phyloP scores from a whole-genome alignment of 768 basidiomycete species.

The Ephemerocybe angulata region DNA sequence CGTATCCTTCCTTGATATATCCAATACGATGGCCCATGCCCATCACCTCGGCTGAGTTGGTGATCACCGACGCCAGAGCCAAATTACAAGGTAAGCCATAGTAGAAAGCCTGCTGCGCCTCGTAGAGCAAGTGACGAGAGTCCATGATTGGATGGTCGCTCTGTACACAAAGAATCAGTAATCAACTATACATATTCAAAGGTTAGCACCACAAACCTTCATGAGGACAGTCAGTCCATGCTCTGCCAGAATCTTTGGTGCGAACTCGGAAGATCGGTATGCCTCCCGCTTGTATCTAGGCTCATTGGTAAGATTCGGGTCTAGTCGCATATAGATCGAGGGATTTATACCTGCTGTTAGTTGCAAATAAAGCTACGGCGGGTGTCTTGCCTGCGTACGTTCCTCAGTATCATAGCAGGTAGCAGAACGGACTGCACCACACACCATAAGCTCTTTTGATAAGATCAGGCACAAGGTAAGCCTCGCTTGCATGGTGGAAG shows the following conservation, averaged over 20 bases:
- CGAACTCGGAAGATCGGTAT: conserved; percentile 77
- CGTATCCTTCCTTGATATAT: conserved; percentile 57
- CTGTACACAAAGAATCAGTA: conserved; percentile 27
- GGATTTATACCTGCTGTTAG: conserved; percentile 30
- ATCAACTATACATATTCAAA: neutral
- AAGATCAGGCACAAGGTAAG: conserved; percentile 76
- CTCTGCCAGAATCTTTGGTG: conserved; percentile 68
- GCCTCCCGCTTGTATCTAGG: conserved; percentile 75
- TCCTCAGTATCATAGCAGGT: too few species aligned
- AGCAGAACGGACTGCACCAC: too few species aligned
- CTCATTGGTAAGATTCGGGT: neutral
- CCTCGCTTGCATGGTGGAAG: conserved; percentile 78
- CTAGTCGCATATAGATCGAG: neutral
- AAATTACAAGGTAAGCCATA: conserved; percentile 70
- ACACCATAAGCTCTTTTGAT: conserved; percentile 66
- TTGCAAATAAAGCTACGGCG: conserved; percentile 75
- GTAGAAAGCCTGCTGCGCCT: conserved; percentile 82
- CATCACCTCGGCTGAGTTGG: conserved; percentile 64
- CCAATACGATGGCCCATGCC: conserved; percentile 84
- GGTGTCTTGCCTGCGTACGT: conserved; percentile 71
- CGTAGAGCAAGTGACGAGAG: conserved; percentile 73
- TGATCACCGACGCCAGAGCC: conserved; percentile 73
- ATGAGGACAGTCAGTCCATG: conserved; percentile 66
- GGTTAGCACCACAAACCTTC: conserved; percentile 47
- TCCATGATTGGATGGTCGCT: conserved; percentile 66